Base-by-base conservation (phyloP, 495 filamentous ascomycete species). In the Penicillium soppii region DNA sequence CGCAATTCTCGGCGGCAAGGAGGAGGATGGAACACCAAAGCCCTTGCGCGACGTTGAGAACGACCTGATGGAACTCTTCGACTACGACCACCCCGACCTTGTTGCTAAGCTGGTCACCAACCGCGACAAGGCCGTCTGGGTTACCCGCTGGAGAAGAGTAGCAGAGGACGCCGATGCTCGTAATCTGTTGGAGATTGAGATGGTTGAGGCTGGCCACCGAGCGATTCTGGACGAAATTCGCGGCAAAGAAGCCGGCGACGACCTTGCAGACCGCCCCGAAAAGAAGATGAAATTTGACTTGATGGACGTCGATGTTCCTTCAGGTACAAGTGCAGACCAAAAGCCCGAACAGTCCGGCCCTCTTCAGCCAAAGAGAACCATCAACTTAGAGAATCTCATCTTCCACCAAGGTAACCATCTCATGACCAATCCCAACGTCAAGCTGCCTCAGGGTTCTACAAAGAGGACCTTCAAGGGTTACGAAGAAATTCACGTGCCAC, bases 321-420 rank as follows among this genome's bases (percentile, higher is more conserved):
- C 76, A 20, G 80, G 79, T 0, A 78, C 82, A 38, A 74, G 68
- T 17, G 61, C 66, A 3, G 69, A 75, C 27, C 71, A 82, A 35
- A 75, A 75, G 36, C 67, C 68, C 51, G 76, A 15, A 83, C 71
- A 96, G 19, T 79, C 87, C 17, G 87, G 92, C 41, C 91, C 90
- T n/a, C 74, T 97, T 43, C 90, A 96, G 61, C 94, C 94, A 0
- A 82, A 85, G 49, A 86, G 87, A 61, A 70, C 89, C 13, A 91
- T 97, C 72, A 97, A 97, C 61, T 73, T 99, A 37, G 92, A 99
- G 57, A 96, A 96, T 56, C 82, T 99, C 16, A 79, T 96, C 25
- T 99, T 99, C 67, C 92, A 97, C 59, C 94, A 97, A 67, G 94
- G 94, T 13, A 97, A 96, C 58, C 94, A 99, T 73, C 77, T 97